phyloP scores from a whole-genome alignment of 768 basidiomycete genomes.

The Hypholoma sublateritium region DNA sequence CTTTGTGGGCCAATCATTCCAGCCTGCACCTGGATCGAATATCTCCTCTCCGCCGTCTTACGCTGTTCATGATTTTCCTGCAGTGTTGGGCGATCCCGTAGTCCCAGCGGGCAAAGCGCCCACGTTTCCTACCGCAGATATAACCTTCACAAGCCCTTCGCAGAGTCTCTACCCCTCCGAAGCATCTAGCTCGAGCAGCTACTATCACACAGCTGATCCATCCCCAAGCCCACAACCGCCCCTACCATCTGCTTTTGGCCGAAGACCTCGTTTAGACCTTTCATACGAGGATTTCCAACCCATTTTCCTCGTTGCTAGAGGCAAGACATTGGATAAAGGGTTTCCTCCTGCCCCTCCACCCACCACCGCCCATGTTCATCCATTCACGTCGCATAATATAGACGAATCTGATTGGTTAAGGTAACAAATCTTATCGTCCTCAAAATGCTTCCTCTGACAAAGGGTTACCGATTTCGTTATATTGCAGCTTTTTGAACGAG shows the following conservation, averaged over 20 bases:
- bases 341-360: constrained; percentile 46
- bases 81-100: background rate
- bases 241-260: constrained; percentile 15
- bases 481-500: constrained; percentile 39
- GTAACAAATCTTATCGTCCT: constrained; percentile 18
- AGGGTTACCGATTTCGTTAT: background rate
- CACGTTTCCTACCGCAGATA: background rate
- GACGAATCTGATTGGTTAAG: constrained; percentile 49
- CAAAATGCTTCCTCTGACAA: background rate
- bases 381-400: constrained; percentile 51
- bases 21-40: too few relatives aligned
- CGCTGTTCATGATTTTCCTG: background rate
- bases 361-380: constrained; percentile 38
- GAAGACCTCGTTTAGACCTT: constrained; percentile 15
- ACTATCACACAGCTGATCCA: background rate
- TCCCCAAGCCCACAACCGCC: too few relatives aligned
- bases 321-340: constrained; percentile 36
- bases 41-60: too few relatives aligned
- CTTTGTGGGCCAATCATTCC: too few relatives aligned
- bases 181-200: background rate
- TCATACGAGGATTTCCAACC: constrained; percentile 30
- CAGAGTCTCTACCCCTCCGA: background rate
- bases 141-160: background rate
- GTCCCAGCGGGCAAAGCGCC: background rate
- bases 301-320: constrained; percentile 27